Conservation (phyloP, 768 basidiomycete genomes). For the Panellus pusillus region DNA sequence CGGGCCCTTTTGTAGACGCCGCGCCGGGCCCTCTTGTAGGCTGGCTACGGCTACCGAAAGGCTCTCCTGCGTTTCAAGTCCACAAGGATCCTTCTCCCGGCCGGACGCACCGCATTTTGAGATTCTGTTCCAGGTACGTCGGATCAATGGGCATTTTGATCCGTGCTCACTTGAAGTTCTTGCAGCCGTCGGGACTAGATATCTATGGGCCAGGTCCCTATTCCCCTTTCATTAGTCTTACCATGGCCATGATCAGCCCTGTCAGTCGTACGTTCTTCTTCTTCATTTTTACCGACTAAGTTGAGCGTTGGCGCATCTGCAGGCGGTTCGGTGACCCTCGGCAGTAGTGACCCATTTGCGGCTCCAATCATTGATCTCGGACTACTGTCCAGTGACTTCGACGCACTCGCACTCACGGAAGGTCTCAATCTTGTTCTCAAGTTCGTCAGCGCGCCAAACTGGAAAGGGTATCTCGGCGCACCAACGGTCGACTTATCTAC, state of each 20-base stretch:
- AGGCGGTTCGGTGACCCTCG: conserved; percentile 4
- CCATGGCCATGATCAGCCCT: conserved; percentile 1
- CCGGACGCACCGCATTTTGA: conserved; percentile 1
- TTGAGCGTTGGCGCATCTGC: too few species aligned
- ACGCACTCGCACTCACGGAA: not conserved
- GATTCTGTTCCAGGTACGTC: not conserved
- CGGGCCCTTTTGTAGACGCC: not conserved
- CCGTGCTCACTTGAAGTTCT: not conserved
- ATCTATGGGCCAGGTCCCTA: not conserved
- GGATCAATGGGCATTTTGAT: not conserved
- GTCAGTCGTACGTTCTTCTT: not conserved
- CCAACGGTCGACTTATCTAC: not conserved
- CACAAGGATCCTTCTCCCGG: conserved; percentile 1
- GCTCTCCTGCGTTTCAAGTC: not conserved
- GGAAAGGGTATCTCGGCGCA: not conserved
- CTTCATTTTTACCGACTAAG: not conserved
- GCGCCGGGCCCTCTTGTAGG: not conserved
- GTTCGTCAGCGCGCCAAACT: not conserved
- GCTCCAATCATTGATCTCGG: not conserved
- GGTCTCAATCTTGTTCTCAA: not conserved
- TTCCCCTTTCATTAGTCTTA: not conserved
- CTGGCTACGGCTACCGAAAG: not conserved
- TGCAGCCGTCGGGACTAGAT: not conserved
- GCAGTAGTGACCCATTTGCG: conserved; percentile 1
- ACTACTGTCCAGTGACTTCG: not conserved